Conservation (phyloP, 73 alveolate genomes). For the Halteria grandinella region DNA sequence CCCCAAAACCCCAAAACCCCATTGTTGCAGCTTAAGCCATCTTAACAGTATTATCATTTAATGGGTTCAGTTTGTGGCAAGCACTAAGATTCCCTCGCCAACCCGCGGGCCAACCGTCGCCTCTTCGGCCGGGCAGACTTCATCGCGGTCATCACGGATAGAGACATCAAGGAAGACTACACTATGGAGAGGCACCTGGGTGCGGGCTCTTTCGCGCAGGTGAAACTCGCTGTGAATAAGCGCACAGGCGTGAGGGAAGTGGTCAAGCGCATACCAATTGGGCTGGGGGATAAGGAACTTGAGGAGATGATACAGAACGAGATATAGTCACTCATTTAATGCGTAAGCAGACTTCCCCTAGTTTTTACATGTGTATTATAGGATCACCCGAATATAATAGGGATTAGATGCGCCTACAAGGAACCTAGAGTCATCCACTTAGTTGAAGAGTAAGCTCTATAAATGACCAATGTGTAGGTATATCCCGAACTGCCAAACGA, state of each 20-base stretch:
- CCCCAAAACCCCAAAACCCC: no score
- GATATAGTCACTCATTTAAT: background rate
- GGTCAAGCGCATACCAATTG: constrained; percentile 7
- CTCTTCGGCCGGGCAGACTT: no score
- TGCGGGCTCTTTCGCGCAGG: constrained; percentile 19
- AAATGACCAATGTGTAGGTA: background rate
- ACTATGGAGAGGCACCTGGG: constrained; percentile 18
- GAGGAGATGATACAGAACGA: constrained; percentile 6
- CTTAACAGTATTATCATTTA: no score
- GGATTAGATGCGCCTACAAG: background rate
- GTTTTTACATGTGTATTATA: background rate
- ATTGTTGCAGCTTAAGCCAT: no score
- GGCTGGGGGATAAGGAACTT: background rate
- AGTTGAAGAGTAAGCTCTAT: constrained; percentile 19
- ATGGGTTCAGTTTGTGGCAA: no score
- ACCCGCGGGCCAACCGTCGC: no score
- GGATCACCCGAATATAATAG: constrained; percentile 34
- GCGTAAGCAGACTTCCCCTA: constrained; percentile 2
- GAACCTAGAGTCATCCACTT: constrained; percentile 1
- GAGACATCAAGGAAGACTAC: no score
- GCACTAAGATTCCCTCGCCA: no score
- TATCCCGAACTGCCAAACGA: background rate
- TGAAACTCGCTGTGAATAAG: background rate
- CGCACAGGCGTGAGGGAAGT: background rate
- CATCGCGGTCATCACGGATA: no score